Evolutionary conservation across 768 basidiomycete species (phyloP), one percentile per base, ranked within the genome.

Genomic region (Lentinula sp.): DNA sequence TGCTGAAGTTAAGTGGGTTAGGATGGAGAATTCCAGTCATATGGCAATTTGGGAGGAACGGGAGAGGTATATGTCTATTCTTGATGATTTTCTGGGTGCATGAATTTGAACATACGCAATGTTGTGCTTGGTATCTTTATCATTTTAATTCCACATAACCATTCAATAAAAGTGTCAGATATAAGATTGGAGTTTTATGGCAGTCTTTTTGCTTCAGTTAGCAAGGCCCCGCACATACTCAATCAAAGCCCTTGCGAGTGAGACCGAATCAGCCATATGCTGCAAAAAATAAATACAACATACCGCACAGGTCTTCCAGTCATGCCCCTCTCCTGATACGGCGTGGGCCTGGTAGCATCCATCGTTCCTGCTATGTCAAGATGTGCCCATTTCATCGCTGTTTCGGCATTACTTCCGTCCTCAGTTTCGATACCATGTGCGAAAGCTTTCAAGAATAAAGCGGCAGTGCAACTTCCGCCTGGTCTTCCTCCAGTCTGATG

Each of bases 361-460:
- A 90, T 90, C 16, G 81, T 73, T 13, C 89, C 86, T 10, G 85
- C 91, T 61, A 93, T 93, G 67, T 95, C 93, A 46, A 94, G 73
- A 71, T 95, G 93, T 0, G 93, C 93, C 91, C 93, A 95, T 63
- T 85, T 83, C 65, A 92, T 73, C 12, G 74, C 70, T 5, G 83
- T 77, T 33, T 78, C 79, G 60, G 79, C 67, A 48, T 83, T 85
- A 12, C 48, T 59, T 3, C 48, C 59, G 18, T 84, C 79, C 67
- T 82, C 80, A 1, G 79, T 75, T 67, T 91, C 87, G 60, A 87
- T 83, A 3, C 90, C 91, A 28, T 88, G 81, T 1, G 89, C 89
- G 65, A 93, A 93, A 2, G 85, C 79, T 74, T 91, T 91, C 60
- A 95, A 77, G 85, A 95, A 95, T 18, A 93, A 75, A 2, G 93